A percentile compares a stretch with the other conserved stretches of the same genome.
Evolutionary conservation across 2,329 filamentous ascomycete species (phyloP).

Genomic region (Trichophyton schoenleinii): DNA sequence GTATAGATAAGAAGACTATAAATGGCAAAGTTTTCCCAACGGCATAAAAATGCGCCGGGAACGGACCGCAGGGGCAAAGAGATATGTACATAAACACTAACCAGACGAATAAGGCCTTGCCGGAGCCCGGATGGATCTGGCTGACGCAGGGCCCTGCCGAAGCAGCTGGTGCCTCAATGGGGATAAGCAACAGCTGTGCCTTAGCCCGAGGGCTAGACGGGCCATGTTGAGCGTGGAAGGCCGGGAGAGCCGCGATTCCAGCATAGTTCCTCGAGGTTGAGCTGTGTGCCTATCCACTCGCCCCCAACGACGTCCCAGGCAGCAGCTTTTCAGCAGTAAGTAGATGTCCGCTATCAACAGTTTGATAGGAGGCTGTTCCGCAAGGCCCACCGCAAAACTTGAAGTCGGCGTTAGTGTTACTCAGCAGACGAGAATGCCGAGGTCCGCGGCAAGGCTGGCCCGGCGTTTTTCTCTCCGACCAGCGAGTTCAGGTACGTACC

Average conservation of each 20-base stretch:
- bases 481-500: no score
- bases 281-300: neutral
- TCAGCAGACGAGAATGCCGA: neutral
- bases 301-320: neutral
- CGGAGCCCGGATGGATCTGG: conserved; percentile 1
- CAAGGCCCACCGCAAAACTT: neutral
- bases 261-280: neutral
- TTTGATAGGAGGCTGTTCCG: neutral
- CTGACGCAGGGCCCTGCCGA: neutral
- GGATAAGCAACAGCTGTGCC: neutral
- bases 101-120: conserved; percentile 8
- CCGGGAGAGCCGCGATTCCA: neutral
- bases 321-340: neutral
- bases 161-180: neutral
- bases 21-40: neutral
- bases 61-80: neutral
- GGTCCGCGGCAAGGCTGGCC: neutral
- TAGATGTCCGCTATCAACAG: neutral
- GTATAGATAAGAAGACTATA: neutral
- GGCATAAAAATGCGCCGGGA: neutral
- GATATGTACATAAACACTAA: conserved; percentile 1
- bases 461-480: neutral
- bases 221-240: conserved; percentile 1
- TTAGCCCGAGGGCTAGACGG: neutral
- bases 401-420: neutral